Conservation (phyloP, 495 filamentous ascomycete species). For the Oidiodendron maius region DNA sequence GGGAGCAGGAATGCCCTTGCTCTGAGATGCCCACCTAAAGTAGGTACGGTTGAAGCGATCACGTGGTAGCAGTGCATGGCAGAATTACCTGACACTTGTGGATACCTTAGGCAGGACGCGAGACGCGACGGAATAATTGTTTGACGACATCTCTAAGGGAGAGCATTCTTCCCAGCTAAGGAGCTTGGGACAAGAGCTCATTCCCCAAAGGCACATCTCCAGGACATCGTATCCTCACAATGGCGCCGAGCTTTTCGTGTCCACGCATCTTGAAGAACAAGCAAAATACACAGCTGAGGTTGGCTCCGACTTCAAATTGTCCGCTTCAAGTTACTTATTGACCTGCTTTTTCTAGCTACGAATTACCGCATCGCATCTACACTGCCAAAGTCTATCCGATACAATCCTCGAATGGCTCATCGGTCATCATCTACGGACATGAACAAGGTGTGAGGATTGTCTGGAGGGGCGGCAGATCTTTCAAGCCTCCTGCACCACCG, state of each 20-base stretch:
- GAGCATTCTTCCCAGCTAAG: no score
- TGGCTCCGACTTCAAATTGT: background rate
- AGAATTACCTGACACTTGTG: no score
- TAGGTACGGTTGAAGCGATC: no score
- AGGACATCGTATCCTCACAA: conserved; percentile 1
- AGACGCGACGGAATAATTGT: no score
- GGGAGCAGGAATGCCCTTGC: no score
- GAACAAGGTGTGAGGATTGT: conserved; percentile 69
- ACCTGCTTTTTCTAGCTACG: conserved; percentile 49
- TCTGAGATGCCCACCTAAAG: no score
- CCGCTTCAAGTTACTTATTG: background rate
- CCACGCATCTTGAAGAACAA: conserved; percentile 14
- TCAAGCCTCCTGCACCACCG: conserved; percentile 46
- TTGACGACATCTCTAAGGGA: no score
- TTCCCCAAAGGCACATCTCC: no score
- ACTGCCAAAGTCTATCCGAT: conserved; percentile 70
- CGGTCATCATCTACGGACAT: conserved; percentile 76
- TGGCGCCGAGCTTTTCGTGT: conserved; percentile 11
- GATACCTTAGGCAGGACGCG: no score
- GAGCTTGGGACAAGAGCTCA: no score
- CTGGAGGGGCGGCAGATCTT: conserved; percentile 72
- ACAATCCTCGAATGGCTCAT: conserved; percentile 75
- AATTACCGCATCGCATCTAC: conserved; percentile 67
- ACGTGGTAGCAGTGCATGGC: no score
- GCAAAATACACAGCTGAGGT: conserved; percentile 19